Evolutionary conservation across 2,329 filamentous ascomycete genomes (phyloP), one percentile per base, ranked within the genome.

Genomic region (Aspergillus texensis): DNA sequence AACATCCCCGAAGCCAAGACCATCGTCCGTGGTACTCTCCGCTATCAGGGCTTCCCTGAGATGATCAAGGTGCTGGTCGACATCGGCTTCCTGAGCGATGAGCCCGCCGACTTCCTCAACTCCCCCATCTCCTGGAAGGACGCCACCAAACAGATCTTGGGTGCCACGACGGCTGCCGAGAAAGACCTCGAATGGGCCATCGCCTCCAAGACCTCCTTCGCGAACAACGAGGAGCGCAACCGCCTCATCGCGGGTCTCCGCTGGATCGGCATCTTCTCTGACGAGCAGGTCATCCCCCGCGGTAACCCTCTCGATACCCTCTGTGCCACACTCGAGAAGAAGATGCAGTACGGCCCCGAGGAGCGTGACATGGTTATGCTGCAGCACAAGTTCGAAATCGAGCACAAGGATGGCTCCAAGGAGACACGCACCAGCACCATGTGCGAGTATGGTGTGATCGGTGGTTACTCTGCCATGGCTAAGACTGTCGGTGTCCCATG

Each of bases 221-320:
- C 83, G 58, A 81, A 83, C 70, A 86, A 83, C 58, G 89, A 91
- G 62, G 86, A 94, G 75, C 89, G 90, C 77, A 79, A 88, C 61
- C 88, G 86, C 65, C 88, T 95, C 73, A 76, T 95, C 57, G 82
- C 83, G 56, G 92, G 92, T 62, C 85, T 95, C 41, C 84, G 86
- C 69, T 95, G 92, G 92, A 84, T 83, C 60, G 86, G 85, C 34
- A 76, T 89, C 66, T 90, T 93, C 81, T 90, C 87, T 50, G 85
- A 89, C 68, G 85, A 87, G 74, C 81, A 86, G 76, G 93, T 90
- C 74, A 90, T 81, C 6, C 89, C 92, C 32, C 84, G 88, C 61
- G 90, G 88, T 60, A 97, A 92, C 82, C 91, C 93, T 4, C 86
- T 97, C 28, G 94, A 97, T 79, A 94, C 91, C n/a, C 88, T 97